Evolutionary conservation across 2,329 filamentous ascomycete genomes (phyloP).

Genomic region (Apiospora phragmitis): DNA sequence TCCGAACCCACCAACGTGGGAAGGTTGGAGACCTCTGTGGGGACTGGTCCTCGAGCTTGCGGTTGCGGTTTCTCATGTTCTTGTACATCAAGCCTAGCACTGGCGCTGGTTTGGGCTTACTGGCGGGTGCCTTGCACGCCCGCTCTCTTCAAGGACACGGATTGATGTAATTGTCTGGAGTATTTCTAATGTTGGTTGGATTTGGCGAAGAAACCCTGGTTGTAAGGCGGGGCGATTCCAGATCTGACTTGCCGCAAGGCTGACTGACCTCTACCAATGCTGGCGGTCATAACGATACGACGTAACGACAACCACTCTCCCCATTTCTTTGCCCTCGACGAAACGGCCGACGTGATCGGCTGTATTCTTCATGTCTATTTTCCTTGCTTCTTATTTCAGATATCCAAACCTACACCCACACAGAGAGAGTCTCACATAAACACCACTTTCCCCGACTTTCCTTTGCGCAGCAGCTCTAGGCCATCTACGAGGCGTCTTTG

Average conservation of each 20-base stretch:
- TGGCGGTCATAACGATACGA: slow-evolving; percentile 47
- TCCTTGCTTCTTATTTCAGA: slow-evolving; percentile 28
- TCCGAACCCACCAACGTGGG: not conserved
- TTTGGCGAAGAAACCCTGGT: slow-evolving; percentile 48
- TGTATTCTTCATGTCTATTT: slow-evolving; percentile 13
- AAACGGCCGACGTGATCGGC: slow-evolving; percentile 23
- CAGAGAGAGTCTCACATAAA: slow-evolving; percentile 9
- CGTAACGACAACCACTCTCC: slow-evolving; percentile 37
- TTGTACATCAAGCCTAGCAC: slow-evolving; percentile 7
- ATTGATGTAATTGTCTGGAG: slow-evolving; percentile 31
- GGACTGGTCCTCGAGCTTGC: not conserved
- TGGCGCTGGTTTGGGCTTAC: not conserved
- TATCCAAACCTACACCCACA: not conserved
- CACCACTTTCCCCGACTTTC: slow-evolving; percentile 21
- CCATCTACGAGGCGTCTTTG: not conserved
- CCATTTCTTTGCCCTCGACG: slow-evolving; percentile 20
- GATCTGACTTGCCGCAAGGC: slow-evolving; percentile 66
- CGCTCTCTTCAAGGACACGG: not conserved
- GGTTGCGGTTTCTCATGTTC: slow-evolving; percentile 6
- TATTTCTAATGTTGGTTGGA: slow-evolving; percentile 47
- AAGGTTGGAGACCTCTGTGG: not conserved
- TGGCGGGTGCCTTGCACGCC: slow-evolving; percentile 6
- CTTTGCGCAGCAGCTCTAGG: slow-evolving; percentile 22
- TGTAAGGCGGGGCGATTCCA: slow-evolving; percentile 47
- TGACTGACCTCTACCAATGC: slow-evolving; percentile 41